Evolutionary conservation across 305 asterid genomes (phyloP).

Genomic region (Euphrasia arctica): DNA sequence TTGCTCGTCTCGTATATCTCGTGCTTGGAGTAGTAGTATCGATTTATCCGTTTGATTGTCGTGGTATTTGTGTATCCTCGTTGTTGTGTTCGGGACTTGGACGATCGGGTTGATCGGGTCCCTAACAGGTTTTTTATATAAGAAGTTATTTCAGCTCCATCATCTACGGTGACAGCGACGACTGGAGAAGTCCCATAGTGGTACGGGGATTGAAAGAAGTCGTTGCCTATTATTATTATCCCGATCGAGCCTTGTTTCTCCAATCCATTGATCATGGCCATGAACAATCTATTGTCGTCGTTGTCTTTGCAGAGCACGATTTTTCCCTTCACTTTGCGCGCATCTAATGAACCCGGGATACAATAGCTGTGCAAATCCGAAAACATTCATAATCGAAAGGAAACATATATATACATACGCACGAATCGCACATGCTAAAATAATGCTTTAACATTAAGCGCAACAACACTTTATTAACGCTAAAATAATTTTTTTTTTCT

Average conservation of each 20-base stretch:
- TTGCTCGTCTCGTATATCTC: too few species aligned
- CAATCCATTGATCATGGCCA: slow-evolving; percentile 27
- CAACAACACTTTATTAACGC: too few species aligned
- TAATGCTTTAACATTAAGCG: too few species aligned
- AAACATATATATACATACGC: too few species aligned
- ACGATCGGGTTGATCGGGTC: too few species aligned
- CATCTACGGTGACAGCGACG: slow-evolving; percentile 36
- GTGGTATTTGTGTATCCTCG: too few species aligned
- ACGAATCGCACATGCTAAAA: too few species aligned
- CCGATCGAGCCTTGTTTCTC: slow-evolving; percentile 54
- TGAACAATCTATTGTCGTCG: neutral
- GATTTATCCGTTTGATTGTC: too few species aligned
- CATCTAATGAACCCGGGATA: slow-evolving; percentile 45
- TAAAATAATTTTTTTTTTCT: too few species aligned
- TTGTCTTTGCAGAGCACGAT: slow-evolving; percentile 42
- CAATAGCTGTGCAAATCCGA: slow-evolving; percentile 40
- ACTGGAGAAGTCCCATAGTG: slow-evolving; percentile 30
- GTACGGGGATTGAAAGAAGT: slow-evolving; percentile 34
- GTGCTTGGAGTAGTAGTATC: too few species aligned
- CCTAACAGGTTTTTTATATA: slow-evolving; percentile 59
- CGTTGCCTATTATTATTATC: slow-evolving; percentile 35
- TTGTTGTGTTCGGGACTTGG: too few species aligned
- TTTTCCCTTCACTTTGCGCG: slow-evolving; percentile 52
- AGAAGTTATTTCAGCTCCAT: slow-evolving; percentile 39
- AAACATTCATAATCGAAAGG: too few species aligned